phyloP scores from a whole-genome alignment of 306 rosid species.

The Citrullus amarus region DNA sequence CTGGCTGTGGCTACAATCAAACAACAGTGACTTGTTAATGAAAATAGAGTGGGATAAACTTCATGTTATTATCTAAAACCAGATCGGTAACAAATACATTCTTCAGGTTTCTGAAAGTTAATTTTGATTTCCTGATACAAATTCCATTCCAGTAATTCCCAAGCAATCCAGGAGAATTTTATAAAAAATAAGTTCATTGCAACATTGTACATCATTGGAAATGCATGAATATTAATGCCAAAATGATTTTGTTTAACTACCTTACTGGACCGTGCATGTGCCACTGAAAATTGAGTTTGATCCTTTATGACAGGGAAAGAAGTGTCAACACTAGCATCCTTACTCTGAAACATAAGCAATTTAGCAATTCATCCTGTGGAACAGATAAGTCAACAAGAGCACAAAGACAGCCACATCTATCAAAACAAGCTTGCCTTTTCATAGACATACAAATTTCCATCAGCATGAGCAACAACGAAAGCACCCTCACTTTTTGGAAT shows the following conservation, averaged over 20 bases:
- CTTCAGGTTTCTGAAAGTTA: background rate
- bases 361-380: slow-evolving; percentile 9
- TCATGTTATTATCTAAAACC: background rate
- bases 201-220: background rate
- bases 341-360: slow-evolving; percentile 35
- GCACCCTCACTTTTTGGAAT: slow-evolving; percentile 84
- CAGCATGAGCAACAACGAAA: slow-evolving; percentile 86
- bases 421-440: slow-evolving; percentile 66
- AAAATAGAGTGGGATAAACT: background rate
- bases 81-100: background rate
- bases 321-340: slow-evolving; percentile 81
- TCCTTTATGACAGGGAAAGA: slow-evolving; percentile 79
- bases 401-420: slow-evolving; percentile 8
- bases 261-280: slow-evolving; percentile 95
- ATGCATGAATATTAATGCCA: background rate
- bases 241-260: slow-evolving; percentile 24
- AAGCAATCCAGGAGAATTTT: background rate
- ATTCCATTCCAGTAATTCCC: background rate
- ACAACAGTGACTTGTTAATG: background rate
- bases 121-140: background rate
- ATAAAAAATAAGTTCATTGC: background rate
- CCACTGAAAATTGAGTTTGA: slow-evolving; percentile 76
- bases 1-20: background rate
- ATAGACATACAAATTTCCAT: slow-evolving; percentile 82
- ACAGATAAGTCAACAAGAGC: background rate